Base-by-base conservation (phyloP, 371 early-diverging fungal genomes). In the Mucor lusitanicus region DNA sequence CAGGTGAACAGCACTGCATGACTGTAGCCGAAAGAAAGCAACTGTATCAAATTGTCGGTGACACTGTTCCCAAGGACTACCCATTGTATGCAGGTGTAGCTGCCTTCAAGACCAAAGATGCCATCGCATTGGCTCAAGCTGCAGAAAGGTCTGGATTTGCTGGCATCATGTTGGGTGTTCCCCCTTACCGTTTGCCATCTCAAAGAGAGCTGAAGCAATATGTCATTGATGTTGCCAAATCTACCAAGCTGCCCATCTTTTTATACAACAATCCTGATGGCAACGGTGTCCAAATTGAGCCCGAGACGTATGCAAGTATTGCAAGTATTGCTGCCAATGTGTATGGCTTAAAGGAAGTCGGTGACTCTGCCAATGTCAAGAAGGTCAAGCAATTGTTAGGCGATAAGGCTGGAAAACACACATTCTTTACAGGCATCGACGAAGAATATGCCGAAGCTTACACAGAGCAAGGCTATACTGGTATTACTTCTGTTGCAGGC, bases 1-100 rank as follows among this genome's bases (percentile, higher is more conserved):
- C 76, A 15, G 76, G 76, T 39, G 76, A 75, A 44, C 76, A 75
- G 23, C 76, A 75, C 65, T 72, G 73, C 30, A 64, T 75, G 68
- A 67, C 70, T 0, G 63, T 75, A 30, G 65, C 19, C 3, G 76
- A 75, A 42, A 70, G 76, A 35, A 75, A 75, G n/a, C 69, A 72
- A 35, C 15, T 75, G 3, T 75, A 64, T 15, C 12, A 57, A 23
- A n/a, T 53, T 23, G 73, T 72, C 9, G 61, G 37, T 39, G 23
- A 56, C 11, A 44, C 59, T 2, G 70, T 42, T 25, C 53, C 60
- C 32, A 42, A 65, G 15, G 48, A 37, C 12, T 75, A 55, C 30
- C 60, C 63, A 33, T n/a, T 75, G 13, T 75, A 75, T 57, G 76
- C 73, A 19, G 76, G 76, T 55, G 76, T 75, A 27, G 76, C 76